Percentiles rank a stretch among this genome's conserved stretches.
phyloP scores from a whole-genome alignment of 1,139 yeast species.

The Lodderomyces margitis region DNA sequence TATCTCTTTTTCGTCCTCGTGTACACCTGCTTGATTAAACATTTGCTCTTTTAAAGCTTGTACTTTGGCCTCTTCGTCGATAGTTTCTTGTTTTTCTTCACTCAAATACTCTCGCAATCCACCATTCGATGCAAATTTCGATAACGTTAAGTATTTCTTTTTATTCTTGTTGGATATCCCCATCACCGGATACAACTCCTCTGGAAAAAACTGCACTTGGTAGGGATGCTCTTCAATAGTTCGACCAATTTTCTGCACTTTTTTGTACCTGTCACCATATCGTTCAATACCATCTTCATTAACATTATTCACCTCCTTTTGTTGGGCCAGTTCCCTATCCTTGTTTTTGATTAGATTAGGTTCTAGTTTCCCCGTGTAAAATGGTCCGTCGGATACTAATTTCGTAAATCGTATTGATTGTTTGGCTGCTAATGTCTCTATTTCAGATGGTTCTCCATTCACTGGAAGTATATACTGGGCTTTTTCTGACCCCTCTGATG shows the following conservation, averaged over 20 bases:
- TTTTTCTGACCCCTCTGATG: slow-evolving; percentile 31
- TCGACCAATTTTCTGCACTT: slow-evolving; percentile 70
- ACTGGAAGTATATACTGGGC: slow-evolving; percentile 59
- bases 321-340: slow-evolving; percentile 12
- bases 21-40: slow-evolving; percentile 58
- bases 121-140: slow-evolving; percentile 47
- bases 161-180: slow-evolving; percentile 59
- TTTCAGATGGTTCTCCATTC: slow-evolving; percentile 55
- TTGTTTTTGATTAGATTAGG: slow-evolving; percentile 14
- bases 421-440: slow-evolving; percentile 61
- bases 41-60: slow-evolving; percentile 55
- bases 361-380: slow-evolving; percentile 60
- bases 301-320: slow-evolving; percentile 19
- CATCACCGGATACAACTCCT: slow-evolving; percentile 73
- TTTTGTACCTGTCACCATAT: slow-evolving; percentile 71
- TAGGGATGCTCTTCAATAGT: slow-evolving; percentile 85
- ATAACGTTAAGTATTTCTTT: slow-evolving; percentile 50
- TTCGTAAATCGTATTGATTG: slow-evolving; percentile 61
- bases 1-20: slow-evolving; percentile 32
- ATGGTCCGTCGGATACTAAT: slow-evolving; percentile 70
- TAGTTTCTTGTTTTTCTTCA: slow-evolving; percentile 22
- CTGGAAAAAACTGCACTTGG: slow-evolving; percentile 68
- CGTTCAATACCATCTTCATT: slow-evolving; percentile 62
- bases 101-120: slow-evolving; percentile 41
- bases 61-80: slow-evolving; percentile 28